Percentiles rank a stretch among this genome's conserved stretches.
phyloP scores from a whole-genome alignment of 495 filamentous ascomycete species.

The Talaromyces trachyspermus region DNA sequence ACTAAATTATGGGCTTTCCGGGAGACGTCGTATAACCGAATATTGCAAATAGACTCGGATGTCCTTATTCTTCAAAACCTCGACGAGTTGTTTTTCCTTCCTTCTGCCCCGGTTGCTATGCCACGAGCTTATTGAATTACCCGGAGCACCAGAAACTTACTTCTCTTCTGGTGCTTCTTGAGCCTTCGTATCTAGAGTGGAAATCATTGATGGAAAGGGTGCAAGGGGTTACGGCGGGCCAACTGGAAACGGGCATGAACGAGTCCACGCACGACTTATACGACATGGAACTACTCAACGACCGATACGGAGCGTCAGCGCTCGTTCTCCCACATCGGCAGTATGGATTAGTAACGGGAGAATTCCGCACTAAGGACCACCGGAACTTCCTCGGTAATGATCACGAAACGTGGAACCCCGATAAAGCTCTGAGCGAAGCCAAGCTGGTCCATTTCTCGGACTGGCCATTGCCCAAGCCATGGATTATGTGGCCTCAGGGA shows the following conservation, averaged over 20 bases:
- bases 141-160: slow-evolving; percentile 46
- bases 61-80: slow-evolving; percentile 54
- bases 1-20: slow-evolving; percentile 68
- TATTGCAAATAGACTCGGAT: slow-evolving; percentile 65
- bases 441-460: slow-evolving; percentile 79
- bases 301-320: slow-evolving; percentile 57
- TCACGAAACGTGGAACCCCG: slow-evolving; percentile 62
- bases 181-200: slow-evolving; percentile 51
- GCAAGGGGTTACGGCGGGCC: slow-evolving; percentile 22
- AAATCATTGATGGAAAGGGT: slow-evolving; percentile 40
- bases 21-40: slow-evolving; percentile 57
- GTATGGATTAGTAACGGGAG: slow-evolving; percentile 62
- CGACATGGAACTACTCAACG: slow-evolving; percentile 71
- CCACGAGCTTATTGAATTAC: slow-evolving; percentile 62
- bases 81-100: slow-evolving; percentile 72
- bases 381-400: slow-evolving; percentile 54
- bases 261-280: slow-evolving; percentile 26
- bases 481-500: slow-evolving; percentile 55
- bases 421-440: slow-evolving; percentile 53
- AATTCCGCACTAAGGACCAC: slow-evolving; percentile 60
- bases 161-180: slow-evolving; percentile 57
- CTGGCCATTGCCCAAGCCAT: slow-evolving; percentile 75
- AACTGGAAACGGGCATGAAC: slow-evolving; percentile 27
- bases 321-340: slow-evolving; percentile 68
- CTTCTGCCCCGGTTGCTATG: slow-evolving; percentile 51